Conservation (phyloP, 1,284 basidiomycete genomes). For the Cryptococcus depauperatus region DNA sequence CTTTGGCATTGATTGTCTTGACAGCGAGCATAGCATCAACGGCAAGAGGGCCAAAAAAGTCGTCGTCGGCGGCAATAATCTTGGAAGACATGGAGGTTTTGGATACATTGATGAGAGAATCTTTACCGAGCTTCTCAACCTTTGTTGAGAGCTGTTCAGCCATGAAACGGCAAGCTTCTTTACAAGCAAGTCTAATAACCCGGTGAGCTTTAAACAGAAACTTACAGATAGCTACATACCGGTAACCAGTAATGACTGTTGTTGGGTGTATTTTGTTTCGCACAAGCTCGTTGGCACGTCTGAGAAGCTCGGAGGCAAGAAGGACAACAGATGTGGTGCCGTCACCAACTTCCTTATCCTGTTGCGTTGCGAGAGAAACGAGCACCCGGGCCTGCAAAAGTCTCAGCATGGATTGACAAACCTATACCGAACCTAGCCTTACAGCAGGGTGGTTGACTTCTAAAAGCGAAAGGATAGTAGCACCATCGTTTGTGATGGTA, state of each 20-base stretch:
- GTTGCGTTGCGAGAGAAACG: constrained; percentile 96
- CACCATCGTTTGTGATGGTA: constrained; percentile 98
- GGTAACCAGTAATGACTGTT: constrained; percentile 97
- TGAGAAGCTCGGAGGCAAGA: constrained; percentile 88
- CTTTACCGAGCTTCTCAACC: constrained; percentile 82
- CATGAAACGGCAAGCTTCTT: constrained; percentile 96
- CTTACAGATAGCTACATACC: constrained; percentile 43
- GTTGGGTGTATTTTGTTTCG: constrained; percentile 99
- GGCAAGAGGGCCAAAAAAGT: constrained; percentile 95
- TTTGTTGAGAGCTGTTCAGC: constrained; percentile 94
- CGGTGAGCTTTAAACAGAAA: too few relatives aligned
- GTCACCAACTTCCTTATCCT: constrained; percentile 99
- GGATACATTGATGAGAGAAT: constrained; percentile 90
- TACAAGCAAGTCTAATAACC: constrained; percentile 73
- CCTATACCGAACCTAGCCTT: constrained; percentile 9
- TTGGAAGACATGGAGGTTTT: constrained; percentile 99
- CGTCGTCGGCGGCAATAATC: constrained; percentile 95
- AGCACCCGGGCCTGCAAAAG: constrained; percentile 63
- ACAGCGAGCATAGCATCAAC: constrained; percentile 99
- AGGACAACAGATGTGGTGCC: constrained; percentile 99
- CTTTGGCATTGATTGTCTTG: constrained; percentile 85
- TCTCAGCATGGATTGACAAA: constrained; percentile 6
- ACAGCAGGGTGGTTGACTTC: constrained; percentile 89
- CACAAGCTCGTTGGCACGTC: constrained; percentile 94
- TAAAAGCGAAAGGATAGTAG: constrained; percentile 88